Conservation (phyloP, 257 asterid species). For the Handroanthus guayacan region DNA sequence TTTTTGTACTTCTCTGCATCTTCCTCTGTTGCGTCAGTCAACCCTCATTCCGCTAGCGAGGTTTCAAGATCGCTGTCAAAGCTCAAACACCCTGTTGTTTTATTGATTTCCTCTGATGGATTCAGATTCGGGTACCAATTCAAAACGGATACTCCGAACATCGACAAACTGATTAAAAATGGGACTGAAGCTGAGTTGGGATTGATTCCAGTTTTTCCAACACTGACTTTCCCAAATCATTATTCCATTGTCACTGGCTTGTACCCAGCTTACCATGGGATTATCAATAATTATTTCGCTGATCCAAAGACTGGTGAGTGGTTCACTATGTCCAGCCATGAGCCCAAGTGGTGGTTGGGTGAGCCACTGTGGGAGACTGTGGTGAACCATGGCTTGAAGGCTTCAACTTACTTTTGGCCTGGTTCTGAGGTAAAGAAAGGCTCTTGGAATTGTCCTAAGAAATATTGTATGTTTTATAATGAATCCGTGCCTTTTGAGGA, state of each 20-base stretch:
- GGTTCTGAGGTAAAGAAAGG: conserved; percentile 80
- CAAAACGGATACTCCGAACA: conserved; percentile 65
- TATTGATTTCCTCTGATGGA: conserved; percentile 72
- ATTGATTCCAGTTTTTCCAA: conserved; percentile 75
- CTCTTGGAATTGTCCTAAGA: conserved; percentile 62
- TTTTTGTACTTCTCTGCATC: conserved; percentile 47
- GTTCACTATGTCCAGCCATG: conserved; percentile 66
- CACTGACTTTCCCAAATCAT: conserved; percentile 77
- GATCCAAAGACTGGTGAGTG: conserved; percentile 59
- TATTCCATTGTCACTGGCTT: conserved; percentile 80
- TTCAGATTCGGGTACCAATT: conserved; percentile 79
- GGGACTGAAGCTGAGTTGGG: conserved; percentile 77
- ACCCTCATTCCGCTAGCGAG: conserved; percentile 8
- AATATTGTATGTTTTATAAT: conserved; percentile 55
- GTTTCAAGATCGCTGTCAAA: conserved; percentile 51
- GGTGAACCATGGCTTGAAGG: conserved; percentile 64
- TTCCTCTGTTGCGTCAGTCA: conserved; percentile 27
- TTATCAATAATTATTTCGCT: conserved; percentile 63
- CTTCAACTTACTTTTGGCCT: conserved; percentile 78
- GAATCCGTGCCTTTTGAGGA: conserved; percentile 72
- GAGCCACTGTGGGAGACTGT: conserved; percentile 86
- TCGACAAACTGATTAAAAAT: conserved; percentile 52
- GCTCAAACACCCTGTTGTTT: conserved; percentile 63
- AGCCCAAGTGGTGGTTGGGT: conserved; percentile 82
- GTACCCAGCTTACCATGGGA: conserved; percentile 78